Percentiles rank a stretch among this genome's conserved stretches.
These are phyloP conservation scores for Podosphaera fusca DNA, from an alignment of 2,329 filamentous ascomycete species.

Conservation along the genomic window DNA sequence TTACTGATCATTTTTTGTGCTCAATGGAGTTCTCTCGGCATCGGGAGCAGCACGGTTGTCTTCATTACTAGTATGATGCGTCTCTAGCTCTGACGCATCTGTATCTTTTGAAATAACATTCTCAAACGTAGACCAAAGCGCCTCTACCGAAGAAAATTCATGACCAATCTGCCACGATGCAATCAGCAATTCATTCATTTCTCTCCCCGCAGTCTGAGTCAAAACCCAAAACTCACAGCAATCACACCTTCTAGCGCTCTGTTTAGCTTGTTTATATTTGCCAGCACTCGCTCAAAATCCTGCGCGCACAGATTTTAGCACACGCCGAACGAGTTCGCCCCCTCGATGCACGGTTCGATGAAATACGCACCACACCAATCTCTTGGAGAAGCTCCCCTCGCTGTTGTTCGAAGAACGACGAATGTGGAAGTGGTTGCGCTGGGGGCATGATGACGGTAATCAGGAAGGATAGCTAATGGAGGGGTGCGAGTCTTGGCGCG, in stretches of 20 bases:
- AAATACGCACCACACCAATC: constrained; percentile 38
- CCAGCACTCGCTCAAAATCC: constrained; percentile 73
- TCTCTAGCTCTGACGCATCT: constrained; percentile 9
- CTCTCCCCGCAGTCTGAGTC: background rate
- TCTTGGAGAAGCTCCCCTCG: constrained; percentile 47
- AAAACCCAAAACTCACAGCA: constrained; percentile 30
- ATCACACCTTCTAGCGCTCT: constrained; percentile 79
- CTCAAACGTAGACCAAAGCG: constrained; percentile 92
- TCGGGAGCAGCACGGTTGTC: too few species aligned
- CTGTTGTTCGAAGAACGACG: constrained; percentile 55
- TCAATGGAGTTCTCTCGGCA: too few species aligned
- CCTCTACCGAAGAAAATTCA: constrained; percentile 92
- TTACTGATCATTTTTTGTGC: too few species aligned
- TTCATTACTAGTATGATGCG: constrained; percentile 1
- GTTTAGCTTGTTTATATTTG: constrained; percentile 91
- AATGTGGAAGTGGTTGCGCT: constrained; percentile 14
- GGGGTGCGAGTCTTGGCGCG: too few species aligned
- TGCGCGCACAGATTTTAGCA: constrained; percentile 13
- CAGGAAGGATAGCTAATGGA: too few species aligned
- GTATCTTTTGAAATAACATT: constrained; percentile 68
- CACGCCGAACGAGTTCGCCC: too few species aligned
- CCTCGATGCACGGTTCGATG: background rate
- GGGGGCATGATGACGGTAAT: too few species aligned
- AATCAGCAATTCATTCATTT: background rate
- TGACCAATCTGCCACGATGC: constrained; percentile 47